Evolutionary conservation across 345 rosid genomes (phyloP), one percentile per base, ranked within the genome.

Genomic region (Euphorbia peplus): DNA sequence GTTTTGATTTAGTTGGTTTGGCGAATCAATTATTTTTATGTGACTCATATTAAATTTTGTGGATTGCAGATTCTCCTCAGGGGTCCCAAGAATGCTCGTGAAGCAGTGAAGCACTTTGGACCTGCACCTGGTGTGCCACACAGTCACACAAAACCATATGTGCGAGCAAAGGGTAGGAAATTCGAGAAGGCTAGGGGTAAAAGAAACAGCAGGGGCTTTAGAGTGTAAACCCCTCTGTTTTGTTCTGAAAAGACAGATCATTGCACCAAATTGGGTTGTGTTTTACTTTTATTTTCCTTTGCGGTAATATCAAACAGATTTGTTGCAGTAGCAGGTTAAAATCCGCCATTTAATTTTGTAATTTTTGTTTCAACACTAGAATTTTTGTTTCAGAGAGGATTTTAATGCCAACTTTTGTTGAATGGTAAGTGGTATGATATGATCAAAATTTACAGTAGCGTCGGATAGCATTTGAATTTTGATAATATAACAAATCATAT

Each of bases 51-150:
- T 60, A 28, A 21, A 19, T 12, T 35, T 9, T 46, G 35, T 44
- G 42, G 11, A 32, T n/a, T 51, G 41, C 71, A 73, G 76, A 71
- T 73, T 60, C 76, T 73, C 30, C 71, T 73, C 16, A 66, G 76
- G 35, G 79, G 79, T 60, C 73, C 75, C 35, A 71, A 71, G 75
- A 71, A 76, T 53, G 68, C 75, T 7, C 79, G 79, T 24, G 79
- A 76, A 56, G 79, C 75, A 26, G 79, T 71, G 52, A 76, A 71
- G 69, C 79, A 76, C 35, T 76, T 76, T 76, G 79, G 79, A 29
- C 75, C 75, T 30, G 79, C 79, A 42, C 79, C 79, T 61, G 79
- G 79, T 56, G 79, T 76, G 42, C 79, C 79, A 42, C 79, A 76
- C 66, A 76, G 75, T 54, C 79, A 76, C 39, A 66, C 79, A 24